Base-by-base conservation (phyloP, 2,329 filamentous ascomycete genomes). In the Xylariaceae sp. region DNA sequence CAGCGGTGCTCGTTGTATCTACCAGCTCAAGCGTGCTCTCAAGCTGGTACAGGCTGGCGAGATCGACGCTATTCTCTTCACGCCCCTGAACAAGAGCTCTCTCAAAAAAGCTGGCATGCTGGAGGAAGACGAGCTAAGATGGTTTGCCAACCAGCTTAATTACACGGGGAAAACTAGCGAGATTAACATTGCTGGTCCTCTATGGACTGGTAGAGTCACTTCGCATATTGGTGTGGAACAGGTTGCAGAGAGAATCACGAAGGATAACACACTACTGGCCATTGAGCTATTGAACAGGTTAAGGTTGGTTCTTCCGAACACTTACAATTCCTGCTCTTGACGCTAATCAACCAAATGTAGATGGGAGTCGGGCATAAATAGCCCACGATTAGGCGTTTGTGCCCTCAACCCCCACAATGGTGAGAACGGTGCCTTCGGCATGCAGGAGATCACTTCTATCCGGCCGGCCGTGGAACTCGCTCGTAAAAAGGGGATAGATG, bases 121-220 rank as follows among this genome's bases (percentile, higher is more conserved):
- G n/a, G 67, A 69, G 50, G 67, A 69, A 48, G 66, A 69, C 40
- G 66, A 70, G 54, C 56, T 70, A 41, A 58, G 67, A 12, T 70
- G 67, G 67, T 69, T 70, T 47, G 66, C 67, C 2, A 69, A 64
- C 31, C 60, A 69, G 39, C 56, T 70, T 12, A 47, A 62, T n/a
- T 63, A 59, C 49, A 48, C 55, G 1, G 66, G 65, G 5, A 60
- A 55, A 4, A 69, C 66, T 1, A 69, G 66, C 47, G 67, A 70
- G 49, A 66, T 70, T 52, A 69, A 69, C 50, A 67, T 69, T 38
- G 58, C 60, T 10, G 60, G 59, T 11, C 44, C 54, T 0, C 54
- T 69, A 1, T 69, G 67, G 66, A 69, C 66, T 3, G 61, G 55
- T 0, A 49, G 66, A 17, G 66, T 69, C 3, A 69, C 66, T 2